phyloP scores from a whole-genome alignment of 2,329 filamentous ascomycete genomes.

The Aspergillus candidus region DNA sequence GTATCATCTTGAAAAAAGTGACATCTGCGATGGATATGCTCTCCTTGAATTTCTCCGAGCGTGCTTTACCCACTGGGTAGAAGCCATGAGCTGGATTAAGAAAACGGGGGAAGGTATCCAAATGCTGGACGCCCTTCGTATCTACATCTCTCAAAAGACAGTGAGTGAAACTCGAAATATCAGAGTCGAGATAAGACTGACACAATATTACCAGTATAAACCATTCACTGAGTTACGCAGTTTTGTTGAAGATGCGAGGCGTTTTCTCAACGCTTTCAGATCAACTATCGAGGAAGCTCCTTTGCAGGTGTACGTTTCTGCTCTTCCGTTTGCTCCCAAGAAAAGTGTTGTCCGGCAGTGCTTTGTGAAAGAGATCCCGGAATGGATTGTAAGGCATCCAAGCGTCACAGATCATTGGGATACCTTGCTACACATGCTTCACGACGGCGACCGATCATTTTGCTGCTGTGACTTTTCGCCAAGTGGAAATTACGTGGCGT shows the following conservation, averaged over 20 bases:
- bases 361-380: neutral
- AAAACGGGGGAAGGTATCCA: neutral
- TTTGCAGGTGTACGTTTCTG: constrained; percentile 1
- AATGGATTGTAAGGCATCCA: neutral
- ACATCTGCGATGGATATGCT: neutral
- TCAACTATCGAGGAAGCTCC: neutral
- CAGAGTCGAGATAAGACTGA: neutral
- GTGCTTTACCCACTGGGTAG: constrained; percentile 3
- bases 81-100: neutral
- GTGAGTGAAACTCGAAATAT: neutral
- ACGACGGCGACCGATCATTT: too few species aligned
- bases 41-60: neutral
- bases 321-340: neutral
- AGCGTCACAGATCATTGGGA: neutral
- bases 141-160: too few species aligned
- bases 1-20: neutral
- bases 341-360: neutral
- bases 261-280: neutral
- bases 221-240: neutral
- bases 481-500: too few species aligned
- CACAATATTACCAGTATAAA: neutral
- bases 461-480: too few species aligned
- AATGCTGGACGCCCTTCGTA: neutral
- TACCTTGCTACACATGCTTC: neutral
- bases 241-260: neutral